Evolutionary conservation across 2,329 filamentous ascomycete species (phyloP).

Genomic region (Ophiocordyceps camponoti-floridani): DNA sequence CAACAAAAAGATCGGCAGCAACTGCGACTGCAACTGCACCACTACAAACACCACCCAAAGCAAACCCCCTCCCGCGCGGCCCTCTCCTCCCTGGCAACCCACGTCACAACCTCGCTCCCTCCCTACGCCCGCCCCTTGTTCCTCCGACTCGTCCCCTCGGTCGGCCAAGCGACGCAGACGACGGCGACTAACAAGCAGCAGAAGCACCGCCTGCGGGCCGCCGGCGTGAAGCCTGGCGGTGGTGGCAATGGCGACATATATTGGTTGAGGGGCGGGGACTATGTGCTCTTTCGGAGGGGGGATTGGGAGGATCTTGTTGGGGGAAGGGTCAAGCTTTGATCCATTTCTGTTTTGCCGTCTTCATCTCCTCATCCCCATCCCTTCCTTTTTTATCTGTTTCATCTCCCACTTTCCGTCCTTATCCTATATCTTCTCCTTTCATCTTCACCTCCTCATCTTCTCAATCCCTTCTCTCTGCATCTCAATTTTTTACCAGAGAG

Average conservation of each 20-base stretch:
- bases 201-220: conserved; percentile 52
- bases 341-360: neutral
- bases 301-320: conserved; percentile 49
- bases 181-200: conserved; percentile 86
- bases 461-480: no score
- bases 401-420: no score
- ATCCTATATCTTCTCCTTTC: no score
- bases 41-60: conserved; percentile 12
- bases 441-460: no score
- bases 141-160: conserved; percentile 43
- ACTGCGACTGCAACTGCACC: no score
- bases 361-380: neutral
- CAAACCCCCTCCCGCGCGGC: conserved; percentile 21
- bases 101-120: conserved; percentile 42
- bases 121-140: conserved; percentile 65
- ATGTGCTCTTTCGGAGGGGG: conserved; percentile 44
- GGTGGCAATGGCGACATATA: conserved; percentile 18
- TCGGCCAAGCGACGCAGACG: conserved; percentile 36
- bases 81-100: conserved; percentile 41
- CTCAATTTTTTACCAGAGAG: no score
- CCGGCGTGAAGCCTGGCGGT: conserved; percentile 50
- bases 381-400: neutral
- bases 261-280: conserved; percentile 49
- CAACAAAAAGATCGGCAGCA: no score
- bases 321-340: conserved; percentile 53